phyloP scores from a whole-genome alignment of 441 rosid species.

The Erodium texanum region DNA sequence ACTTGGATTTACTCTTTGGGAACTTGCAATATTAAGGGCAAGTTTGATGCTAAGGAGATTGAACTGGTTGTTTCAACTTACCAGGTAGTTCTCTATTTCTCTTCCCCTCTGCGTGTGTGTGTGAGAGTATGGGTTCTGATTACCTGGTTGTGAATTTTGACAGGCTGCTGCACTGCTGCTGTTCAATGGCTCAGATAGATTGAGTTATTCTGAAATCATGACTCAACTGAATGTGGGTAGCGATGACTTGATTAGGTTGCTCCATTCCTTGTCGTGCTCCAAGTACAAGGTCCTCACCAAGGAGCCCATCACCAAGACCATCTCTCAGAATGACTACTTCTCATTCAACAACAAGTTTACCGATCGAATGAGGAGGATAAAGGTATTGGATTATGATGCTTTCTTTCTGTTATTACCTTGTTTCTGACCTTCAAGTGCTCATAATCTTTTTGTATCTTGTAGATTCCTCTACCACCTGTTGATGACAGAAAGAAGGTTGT shows the following conservation, averaged over 20 bases:
- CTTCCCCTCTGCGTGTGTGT: too few relatives aligned
- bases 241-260: constrained; percentile 75
- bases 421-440: background rate
- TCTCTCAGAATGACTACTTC: constrained; percentile 53
- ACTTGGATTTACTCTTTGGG: constrained; percentile 94
- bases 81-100: constrained; percentile 46
- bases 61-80: constrained; percentile 85
- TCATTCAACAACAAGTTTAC: constrained; percentile 77
- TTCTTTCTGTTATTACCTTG: background rate
- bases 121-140: background rate
- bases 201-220: constrained; percentile 72
- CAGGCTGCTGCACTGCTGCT: constrained; percentile 63
- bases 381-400: constrained; percentile 31
- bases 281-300: constrained; percentile 79
- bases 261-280: constrained; percentile 85
- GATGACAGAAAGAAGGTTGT: constrained; percentile 85
- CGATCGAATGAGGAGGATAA: constrained; percentile 81
- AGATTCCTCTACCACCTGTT: constrained; percentile 93
- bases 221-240: constrained; percentile 65
- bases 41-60: constrained; percentile 71
- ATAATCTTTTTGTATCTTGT: background rate
- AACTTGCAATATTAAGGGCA: constrained; percentile 67
- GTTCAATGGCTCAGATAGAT: constrained; percentile 62
- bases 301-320: constrained; percentile 61
- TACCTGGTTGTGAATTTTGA: background rate